These are phyloP conservation scores for Misopates orontium DNA, from an alignment of 257 asterid genomes.

Conservation along the genomic window DNA sequence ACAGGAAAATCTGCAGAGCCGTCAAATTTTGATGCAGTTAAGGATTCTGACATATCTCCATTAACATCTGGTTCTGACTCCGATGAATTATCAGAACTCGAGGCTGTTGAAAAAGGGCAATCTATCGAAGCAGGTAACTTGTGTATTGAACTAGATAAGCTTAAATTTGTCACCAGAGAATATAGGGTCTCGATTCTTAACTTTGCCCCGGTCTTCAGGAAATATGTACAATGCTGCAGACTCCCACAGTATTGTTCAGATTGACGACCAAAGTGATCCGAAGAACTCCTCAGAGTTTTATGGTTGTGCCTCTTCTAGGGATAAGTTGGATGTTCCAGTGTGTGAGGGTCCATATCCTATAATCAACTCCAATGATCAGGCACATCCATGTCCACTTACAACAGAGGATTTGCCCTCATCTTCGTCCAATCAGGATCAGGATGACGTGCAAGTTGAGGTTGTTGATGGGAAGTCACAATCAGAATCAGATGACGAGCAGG, in stretches of 20 bases:
- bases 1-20: constrained; percentile 42
- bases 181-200: constrained; percentile 27
- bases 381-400: background rate
- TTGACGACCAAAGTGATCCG: constrained; percentile 24
- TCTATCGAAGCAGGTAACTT: constrained; percentile 21
- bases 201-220: constrained; percentile 30
- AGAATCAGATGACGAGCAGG: constrained; percentile 36
- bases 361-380: constrained; percentile 4
- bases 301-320: constrained; percentile 14
- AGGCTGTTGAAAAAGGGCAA: constrained; percentile 30
- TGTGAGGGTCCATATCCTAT: constrained; percentile 1
- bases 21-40: constrained; percentile 31
- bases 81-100: constrained; percentile 37
- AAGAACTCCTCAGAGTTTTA: constrained; percentile 26
- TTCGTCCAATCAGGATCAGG: background rate
- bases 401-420: background rate
- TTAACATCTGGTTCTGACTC: constrained; percentile 36
- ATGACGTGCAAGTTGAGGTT: constrained; percentile 10
- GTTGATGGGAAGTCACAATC: constrained; percentile 21
- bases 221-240: constrained; percentile 33
- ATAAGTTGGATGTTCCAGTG: constrained; percentile 23
- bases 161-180: constrained; percentile 22
- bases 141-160: constrained; percentile 29
- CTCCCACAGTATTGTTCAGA: constrained; percentile 23
- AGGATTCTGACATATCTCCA: constrained; percentile 34